These are phyloP conservation scores for Phytophthora rubi DNA, from an alignment of 352 stramenopile genomes.

Conservation along the genomic window DNA sequence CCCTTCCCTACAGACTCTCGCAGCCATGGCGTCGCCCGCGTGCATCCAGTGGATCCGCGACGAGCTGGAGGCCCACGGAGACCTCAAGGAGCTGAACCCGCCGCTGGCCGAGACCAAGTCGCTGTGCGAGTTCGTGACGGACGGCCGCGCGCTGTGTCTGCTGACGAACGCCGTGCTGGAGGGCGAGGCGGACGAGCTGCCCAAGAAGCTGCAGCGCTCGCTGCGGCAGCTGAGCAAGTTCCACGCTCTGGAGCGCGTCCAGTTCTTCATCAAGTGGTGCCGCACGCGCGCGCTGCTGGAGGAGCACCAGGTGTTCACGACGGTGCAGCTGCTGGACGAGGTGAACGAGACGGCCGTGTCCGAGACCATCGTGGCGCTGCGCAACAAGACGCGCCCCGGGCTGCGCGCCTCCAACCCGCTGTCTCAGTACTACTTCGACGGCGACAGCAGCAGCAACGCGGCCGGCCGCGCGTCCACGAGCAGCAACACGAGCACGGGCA, in stretches of 20 bases:
- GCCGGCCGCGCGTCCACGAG: conserved; percentile 21
- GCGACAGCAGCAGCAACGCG: conserved; percentile 14
- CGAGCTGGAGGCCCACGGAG: conserved; percentile 51
- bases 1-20: neutral
- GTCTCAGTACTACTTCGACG: conserved; percentile 42
- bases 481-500: conserved; percentile 30
- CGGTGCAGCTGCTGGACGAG: conserved; percentile 82
- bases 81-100: conserved; percentile 38
- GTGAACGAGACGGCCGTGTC: conserved; percentile 70
- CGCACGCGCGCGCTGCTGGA: conserved; percentile 58
- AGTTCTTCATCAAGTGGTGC: conserved; percentile 89
- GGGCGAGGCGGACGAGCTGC: conserved; percentile 42
- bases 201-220: conserved; percentile 77
- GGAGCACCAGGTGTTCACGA: conserved; percentile 80
- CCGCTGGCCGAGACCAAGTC: conserved; percentile 38
- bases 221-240: conserved; percentile 78
- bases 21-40: conserved; percentile 32
- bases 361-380: conserved; percentile 66
- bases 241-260: conserved; percentile 83
- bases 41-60: conserved; percentile 69
- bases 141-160: conserved; percentile 78
- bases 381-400: conserved; percentile 58
- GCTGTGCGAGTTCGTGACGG: conserved; percentile 77
- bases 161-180: conserved; percentile 55
- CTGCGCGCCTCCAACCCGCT: conserved; percentile 33